Percentiles rank a stretch among this genome's conserved stretches.
phyloP scores from a whole-genome alignment of 768 basidiomycete genomes.

The Lentinula guzmanii region DNA sequence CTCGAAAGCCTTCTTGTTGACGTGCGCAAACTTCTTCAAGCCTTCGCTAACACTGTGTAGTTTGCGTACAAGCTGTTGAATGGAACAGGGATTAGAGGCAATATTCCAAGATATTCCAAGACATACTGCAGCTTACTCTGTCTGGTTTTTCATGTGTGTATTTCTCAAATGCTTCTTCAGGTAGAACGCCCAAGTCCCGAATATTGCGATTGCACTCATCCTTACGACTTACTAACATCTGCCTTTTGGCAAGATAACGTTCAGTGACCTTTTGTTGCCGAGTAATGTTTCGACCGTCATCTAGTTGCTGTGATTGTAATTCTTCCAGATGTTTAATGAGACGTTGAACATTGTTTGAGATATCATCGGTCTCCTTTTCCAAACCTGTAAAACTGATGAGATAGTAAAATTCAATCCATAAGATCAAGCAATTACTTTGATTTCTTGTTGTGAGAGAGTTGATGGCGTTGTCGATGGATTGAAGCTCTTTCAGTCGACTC shows the following conservation, averaged over 20 bases:
- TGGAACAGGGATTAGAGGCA: neutral
- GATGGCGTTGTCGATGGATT: slow-evolving; percentile 61
- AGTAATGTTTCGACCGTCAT: slow-evolving; percentile 83
- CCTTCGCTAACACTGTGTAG: slow-evolving; percentile 90
- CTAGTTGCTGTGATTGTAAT: slow-evolving; percentile 74
- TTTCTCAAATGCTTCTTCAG: slow-evolving; percentile 96
- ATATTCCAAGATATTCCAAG: neutral
- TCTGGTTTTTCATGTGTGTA: slow-evolving; percentile 88
- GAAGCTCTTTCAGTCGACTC: slow-evolving; percentile 62
- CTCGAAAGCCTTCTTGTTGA: slow-evolving; percentile 99
- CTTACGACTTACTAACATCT: slow-evolving; percentile 76
- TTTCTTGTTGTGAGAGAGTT: slow-evolving; percentile 55
- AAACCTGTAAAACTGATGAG: slow-evolving; percentile 35
- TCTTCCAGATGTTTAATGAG: slow-evolving; percentile 61
- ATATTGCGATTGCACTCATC: slow-evolving; percentile 96
- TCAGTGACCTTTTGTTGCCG: slow-evolving; percentile 94
- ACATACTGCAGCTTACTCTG: slow-evolving; percentile 38
- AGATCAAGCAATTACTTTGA: slow-evolving; percentile 39
- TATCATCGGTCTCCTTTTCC: slow-evolving; percentile 68
- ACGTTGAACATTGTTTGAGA: slow-evolving; percentile 60
- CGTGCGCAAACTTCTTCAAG: slow-evolving; percentile 94
- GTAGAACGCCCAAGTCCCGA: slow-evolving; percentile 91
- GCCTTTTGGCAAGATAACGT: slow-evolving; percentile 87
- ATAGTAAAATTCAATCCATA: neutral
- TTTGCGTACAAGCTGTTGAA: slow-evolving; percentile 77